phyloP scores from a whole-genome alignment of 2,329 filamentous ascomycete genomes.

The Paecilomyces variotii region DNA sequence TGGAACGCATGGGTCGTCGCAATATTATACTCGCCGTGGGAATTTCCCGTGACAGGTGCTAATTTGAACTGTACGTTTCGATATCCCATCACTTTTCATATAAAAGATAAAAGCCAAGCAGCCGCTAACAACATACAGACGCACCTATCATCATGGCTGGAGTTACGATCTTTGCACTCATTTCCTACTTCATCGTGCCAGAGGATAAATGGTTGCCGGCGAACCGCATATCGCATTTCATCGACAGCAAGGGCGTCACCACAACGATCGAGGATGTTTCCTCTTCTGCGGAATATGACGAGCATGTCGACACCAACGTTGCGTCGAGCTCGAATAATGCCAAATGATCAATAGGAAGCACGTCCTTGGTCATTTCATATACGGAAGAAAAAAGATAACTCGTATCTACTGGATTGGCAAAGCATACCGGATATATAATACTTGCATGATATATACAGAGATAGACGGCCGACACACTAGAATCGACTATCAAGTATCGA shows the following conservation, averaged over 20 bases:
- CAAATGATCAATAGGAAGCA: neutral
- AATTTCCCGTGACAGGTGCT: slow-evolving; percentile 36
- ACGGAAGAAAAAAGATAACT: neutral
- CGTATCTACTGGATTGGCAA: neutral
- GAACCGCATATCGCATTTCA: slow-evolving; percentile 37
- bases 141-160: slow-evolving; percentile 45
- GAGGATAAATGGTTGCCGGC: slow-evolving; percentile 40
- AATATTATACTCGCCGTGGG: slow-evolving; percentile 40
- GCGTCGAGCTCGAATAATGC: neutral
- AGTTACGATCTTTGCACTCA: slow-evolving; percentile 41
- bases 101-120: neutral
- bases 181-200: slow-evolving; percentile 44
- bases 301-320: neutral
- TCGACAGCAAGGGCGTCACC: slow-evolving; percentile 27
- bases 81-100: neutral
- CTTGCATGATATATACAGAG: neutral
- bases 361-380: neutral
- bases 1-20: slow-evolving; percentile 47
- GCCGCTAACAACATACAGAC: slow-evolving; percentile 21
- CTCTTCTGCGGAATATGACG: neutral
- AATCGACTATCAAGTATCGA: neutral
- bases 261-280: neutral
- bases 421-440: neutral
- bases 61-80: slow-evolving; percentile 37
- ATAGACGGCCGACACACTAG: neutral